Evolutionary conservation across 1,284 basidiomycete genomes (phyloP).

Genomic region (Serendipita sp.): DNA sequence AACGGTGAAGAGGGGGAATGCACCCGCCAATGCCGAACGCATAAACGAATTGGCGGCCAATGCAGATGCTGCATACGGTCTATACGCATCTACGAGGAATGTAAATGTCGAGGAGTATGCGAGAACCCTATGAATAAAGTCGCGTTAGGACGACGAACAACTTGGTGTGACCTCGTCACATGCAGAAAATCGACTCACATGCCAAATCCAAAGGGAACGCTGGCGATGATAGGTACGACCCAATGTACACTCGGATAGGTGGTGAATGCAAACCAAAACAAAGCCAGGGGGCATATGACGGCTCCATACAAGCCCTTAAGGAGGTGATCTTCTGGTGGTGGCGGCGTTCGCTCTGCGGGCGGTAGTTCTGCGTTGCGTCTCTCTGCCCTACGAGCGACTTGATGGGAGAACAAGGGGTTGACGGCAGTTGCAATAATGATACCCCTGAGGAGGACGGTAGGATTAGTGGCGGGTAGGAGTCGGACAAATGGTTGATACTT

Average conservation of each 20-base stretch:
- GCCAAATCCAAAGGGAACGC: conserved; percentile 45
- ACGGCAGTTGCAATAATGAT: not conserved
- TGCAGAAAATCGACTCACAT: conserved; percentile 15
- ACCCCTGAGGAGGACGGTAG: not conserved
- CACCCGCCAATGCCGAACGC: conserved; percentile 52
- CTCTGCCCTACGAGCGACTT: conserved; percentile 8
- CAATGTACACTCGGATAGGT: conserved; percentile 54
- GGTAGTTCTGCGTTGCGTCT: conserved; percentile 19
- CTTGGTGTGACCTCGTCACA: not conserved
- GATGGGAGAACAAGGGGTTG: not conserved
- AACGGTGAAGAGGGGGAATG: conserved; percentile 55
- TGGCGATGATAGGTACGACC: conserved; percentile 54
- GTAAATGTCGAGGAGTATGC: conserved; percentile 56
- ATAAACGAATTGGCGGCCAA: conserved; percentile 62
- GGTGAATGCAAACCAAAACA: conserved; percentile 64
- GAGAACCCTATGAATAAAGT: conserved; percentile 19
- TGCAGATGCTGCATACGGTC: conserved; percentile 63
- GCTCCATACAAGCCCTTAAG: conserved; percentile 56
- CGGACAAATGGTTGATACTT: conserved; percentile 17
- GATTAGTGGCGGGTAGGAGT: too few relatives aligned
- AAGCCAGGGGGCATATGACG: conserved; percentile 50
- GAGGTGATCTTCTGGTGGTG: conserved; percentile 57
- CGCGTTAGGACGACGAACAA: conserved; percentile 14
- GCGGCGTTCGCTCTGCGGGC: conserved; percentile 28
- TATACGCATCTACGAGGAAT: conserved; percentile 55